phyloP scores from a whole-genome alignment of 202 grass and related monocot species.

The Carex sylvatica region DNA sequence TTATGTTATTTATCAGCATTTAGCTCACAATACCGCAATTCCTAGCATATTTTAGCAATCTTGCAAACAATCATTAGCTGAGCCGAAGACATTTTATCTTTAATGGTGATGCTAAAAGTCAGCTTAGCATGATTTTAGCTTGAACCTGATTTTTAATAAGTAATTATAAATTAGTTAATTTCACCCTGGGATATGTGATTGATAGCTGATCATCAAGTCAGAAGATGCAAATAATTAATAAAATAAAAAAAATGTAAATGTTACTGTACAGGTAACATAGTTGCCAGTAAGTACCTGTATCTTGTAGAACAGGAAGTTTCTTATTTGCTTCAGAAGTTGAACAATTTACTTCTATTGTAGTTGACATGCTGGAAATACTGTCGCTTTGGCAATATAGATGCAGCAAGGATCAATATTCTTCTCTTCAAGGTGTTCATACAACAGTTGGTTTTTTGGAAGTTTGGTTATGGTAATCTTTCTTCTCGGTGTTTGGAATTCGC shows the following conservation, averaged over 20 bases:
- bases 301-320: neutral
- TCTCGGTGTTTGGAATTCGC: neutral
- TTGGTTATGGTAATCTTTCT: neutral
- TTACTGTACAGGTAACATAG: neutral
- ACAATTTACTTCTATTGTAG: neutral
- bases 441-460: neutral
- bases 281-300: neutral
- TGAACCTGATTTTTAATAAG: too few species aligned
- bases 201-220: too few species aligned
- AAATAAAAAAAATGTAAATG: neutral
- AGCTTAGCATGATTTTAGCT: too few species aligned
- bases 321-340: neutral
- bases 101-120: too few species aligned
- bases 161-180: too few species aligned
- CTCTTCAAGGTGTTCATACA: slow-evolving; percentile 5
- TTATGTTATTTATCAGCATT: neutral
- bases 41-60: too few species aligned
- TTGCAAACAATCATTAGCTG: too few species aligned
- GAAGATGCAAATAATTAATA: too few species aligned
- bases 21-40: neutral
- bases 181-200: too few species aligned
- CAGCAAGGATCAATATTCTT: neutral
- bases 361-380: neutral
- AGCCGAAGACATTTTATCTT: too few species aligned
- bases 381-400: neutral